phyloP scores from a whole-genome alignment of 2,329 filamentous ascomycete genomes.

The Mariannaea elegans region DNA sequence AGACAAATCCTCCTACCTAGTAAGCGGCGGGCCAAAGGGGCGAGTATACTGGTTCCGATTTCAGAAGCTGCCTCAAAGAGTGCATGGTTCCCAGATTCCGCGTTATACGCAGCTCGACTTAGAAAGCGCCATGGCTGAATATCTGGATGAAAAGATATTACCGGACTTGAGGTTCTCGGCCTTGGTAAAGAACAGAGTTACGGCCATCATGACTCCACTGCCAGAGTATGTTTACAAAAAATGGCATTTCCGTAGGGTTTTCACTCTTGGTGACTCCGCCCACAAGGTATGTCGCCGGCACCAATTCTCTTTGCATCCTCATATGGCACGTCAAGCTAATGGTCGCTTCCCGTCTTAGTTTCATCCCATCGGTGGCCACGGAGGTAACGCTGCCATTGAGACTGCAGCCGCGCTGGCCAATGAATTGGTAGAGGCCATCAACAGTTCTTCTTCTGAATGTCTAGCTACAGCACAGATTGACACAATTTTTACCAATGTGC shows the following conservation, averaged over 20 bases:
- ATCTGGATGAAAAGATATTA: slow-evolving; percentile 9
- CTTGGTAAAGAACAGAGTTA: slow-evolving; percentile 40
- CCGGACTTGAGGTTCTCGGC: slow-evolving; percentile 36
- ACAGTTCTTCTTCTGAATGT: not conserved
- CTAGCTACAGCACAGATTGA: not conserved
- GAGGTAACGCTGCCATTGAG: slow-evolving; percentile 6
- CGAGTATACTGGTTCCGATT: slow-evolving; percentile 14
- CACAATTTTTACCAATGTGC: not conserved
- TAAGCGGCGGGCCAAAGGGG: not conserved
- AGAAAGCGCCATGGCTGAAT: not conserved
- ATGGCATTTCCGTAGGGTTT: slow-evolving; percentile 50
- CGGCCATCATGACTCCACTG: slow-evolving; percentile 45
- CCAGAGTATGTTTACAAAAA: slow-evolving; percentile 48
- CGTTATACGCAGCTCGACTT: slow-evolving; percentile 3
- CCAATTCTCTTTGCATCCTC: no score
- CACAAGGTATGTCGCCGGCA: no score
- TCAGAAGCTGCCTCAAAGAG: not conserved
- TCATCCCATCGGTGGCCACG: not conserved
- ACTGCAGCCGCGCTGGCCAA: not conserved
- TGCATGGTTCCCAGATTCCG: slow-evolving; percentile 1
- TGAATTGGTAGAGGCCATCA: not conserved
- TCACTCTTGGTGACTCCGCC: slow-evolving; percentile 52
- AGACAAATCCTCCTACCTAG: slow-evolving; percentile 3
- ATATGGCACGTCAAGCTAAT: no score
- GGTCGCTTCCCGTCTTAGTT: no score